Base-by-base conservation (phyloP, 306 rosid genomes). In the Cyamopsis tetragonoloba region DNA sequence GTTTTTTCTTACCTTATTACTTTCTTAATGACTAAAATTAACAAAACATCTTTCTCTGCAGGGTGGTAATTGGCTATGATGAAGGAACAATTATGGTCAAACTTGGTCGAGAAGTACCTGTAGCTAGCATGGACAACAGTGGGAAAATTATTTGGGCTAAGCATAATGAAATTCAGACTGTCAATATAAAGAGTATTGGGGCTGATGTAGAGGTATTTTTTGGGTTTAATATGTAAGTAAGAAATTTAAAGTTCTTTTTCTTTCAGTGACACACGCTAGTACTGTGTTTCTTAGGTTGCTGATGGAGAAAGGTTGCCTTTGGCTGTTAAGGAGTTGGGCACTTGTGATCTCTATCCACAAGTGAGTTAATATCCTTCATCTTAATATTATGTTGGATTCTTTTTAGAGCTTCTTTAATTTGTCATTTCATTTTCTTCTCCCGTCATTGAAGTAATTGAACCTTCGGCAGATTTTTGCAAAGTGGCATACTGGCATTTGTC, bases 71-170 rank as follows among this genome's bases (percentile, higher is more conserved):
- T 83, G 99, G 99, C 65, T 93, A 89, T 66, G 99, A 93, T 63
- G 97, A 93, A 78, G 99, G 99, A 79, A 81, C 96, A 17, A 90
- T 93, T 37, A 93, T 93, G 99, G 96, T 93, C 59, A 93, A 93
- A 85, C 96, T 93, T 84, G 99, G 99, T 53, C 91, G 99, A 61
- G 99, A 93, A 83, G 99, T 71, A 59, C 99, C 99, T 51, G 91
- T 93, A 41, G 99, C 95, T 64, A 93, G 99, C 85, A 88, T 93
- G 97, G 99, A 93, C 87, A 88, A 85, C 74, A 79, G 96, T 34
- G 99, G 99, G 73, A 93, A 93, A 82, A 90, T 93, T 30, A 88
- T 93, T 27, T 93, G 99, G 99, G 95, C 99, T 41, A 93, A 90
- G 78, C 99, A 93, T 68, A 92, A 92, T 65, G 98, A 92, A 85